Conservation (phyloP, 2,329 filamentous ascomycete genomes). For the Fusarium siculi region DNA sequence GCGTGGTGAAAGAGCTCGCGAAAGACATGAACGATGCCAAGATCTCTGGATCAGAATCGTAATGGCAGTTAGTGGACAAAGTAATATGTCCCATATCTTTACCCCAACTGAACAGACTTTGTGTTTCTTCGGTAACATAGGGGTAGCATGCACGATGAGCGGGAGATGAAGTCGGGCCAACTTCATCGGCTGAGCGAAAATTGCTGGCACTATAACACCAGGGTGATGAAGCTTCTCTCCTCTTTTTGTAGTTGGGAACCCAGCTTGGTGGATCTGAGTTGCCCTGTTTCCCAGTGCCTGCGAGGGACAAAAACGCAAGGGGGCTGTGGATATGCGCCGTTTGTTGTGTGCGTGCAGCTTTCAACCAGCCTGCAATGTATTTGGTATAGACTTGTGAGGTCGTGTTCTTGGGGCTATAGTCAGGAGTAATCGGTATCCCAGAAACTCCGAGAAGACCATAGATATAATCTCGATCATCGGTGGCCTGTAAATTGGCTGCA, state of each 20-base stretch:
- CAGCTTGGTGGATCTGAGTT: conserved; percentile 3
- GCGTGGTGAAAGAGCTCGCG: conserved; percentile 4
- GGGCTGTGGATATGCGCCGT: not conserved
- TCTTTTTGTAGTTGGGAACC: not conserved
- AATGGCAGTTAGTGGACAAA: not conserved
- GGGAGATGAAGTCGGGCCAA: not conserved
- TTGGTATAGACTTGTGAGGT: conserved; percentile 5
- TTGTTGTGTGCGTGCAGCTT: not conserved
- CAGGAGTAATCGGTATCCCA: not conserved
- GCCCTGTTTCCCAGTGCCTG: not conserved
- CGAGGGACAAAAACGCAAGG: conserved; percentile 5
- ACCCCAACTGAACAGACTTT: not conserved
- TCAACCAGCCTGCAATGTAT: conserved; percentile 1
- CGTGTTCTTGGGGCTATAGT: conserved; percentile 2
- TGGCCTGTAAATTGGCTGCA: conserved; percentile 4
- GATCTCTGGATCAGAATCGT: not conserved
- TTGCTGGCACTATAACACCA: not conserved
- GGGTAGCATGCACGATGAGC: not conserved
- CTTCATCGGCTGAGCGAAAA: not conserved
- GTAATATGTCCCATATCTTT: not conserved
- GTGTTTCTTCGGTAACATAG: not conserved
- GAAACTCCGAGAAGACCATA: conserved; percentile 17
- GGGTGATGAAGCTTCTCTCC: not conserved
- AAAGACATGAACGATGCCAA: conserved; percentile 8
- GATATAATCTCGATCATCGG: conserved; percentile 1